Evolutionary conservation across 805 yeast genomes (phyloP), one percentile per base, ranked within the genome.

Genomic region (Candida dajiaensis): DNA sequence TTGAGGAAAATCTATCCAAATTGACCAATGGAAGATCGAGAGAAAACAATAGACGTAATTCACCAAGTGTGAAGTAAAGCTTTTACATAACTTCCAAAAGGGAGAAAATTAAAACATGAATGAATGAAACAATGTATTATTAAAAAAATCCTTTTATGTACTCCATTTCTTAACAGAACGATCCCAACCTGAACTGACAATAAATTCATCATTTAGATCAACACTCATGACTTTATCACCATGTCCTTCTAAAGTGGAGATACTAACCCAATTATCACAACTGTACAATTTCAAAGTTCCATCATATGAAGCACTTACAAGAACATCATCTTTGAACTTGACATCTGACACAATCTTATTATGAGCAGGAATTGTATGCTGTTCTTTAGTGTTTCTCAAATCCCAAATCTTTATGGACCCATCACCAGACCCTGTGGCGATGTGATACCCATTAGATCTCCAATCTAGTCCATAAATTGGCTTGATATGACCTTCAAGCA

Each of bases 351-450:
- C 80, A 21, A 89, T 60, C 57, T 77, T 85, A 2, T 73, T 76
- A 64, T 92, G 97, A 0, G 92, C 89, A 6, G 89, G 81, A 4
- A 92, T 76, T 0, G 82, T 67, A 19, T 31, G 36, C 28, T 63
- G 67, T 3, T 61, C 62, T 18, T 72, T 62, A 7, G 69, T 71
- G 46, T 69, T 70, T 40, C 99, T 71, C 33, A 92, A 44, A 67
- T 92, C 99, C 97, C 97, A 92, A 2, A 90, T 72, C 56, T 85
- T 84, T 10, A 89, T 74, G 2, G 80, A 67, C 26, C 89, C 80
- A 65, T 92, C 98, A 0, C 85, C 92, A 48, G 95, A 81, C 3
- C 90, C 97, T 0, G 92, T 82, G 3, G 89, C 89, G 4, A 89
- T 56, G 43, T 83, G 82, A 54, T 74, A 74, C 1, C 96, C 96